Evolutionary conservation across 2,329 filamentous ascomycete genomes (phyloP).

Genomic region (Sporothrix brunneoviolacea): DNA sequence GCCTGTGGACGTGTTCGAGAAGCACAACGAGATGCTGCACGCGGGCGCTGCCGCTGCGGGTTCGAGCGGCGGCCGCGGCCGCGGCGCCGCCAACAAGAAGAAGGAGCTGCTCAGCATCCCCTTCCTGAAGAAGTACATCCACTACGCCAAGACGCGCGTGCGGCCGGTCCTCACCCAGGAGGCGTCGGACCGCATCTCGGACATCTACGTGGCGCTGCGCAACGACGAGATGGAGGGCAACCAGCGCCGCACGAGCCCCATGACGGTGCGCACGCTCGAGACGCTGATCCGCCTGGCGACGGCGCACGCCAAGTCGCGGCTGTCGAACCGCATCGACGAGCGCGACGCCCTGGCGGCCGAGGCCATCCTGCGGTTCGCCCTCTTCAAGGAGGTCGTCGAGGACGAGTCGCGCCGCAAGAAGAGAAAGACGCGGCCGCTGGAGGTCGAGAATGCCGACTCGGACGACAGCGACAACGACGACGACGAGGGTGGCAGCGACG

Average conservation of each 20-base stretch:
- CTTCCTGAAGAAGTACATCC: constrained; percentile 99
- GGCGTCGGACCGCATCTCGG: constrained; percentile 83
- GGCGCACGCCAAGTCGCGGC: constrained; percentile 85
- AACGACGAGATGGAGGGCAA: constrained; percentile 96
- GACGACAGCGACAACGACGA: constrained; percentile 48
- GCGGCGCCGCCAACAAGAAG: constrained; percentile 66
- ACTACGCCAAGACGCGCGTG: constrained; percentile 89
- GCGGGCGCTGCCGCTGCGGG: constrained; percentile 76
- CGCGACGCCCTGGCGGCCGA: constrained; percentile 84
- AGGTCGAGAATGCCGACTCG: constrained; percentile 48
- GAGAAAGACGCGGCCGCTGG: constrained; percentile 56
- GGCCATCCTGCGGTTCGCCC: constrained; percentile 81
- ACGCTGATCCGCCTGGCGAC: constrained; percentile 97
- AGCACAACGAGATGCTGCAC: constrained; percentile 93
- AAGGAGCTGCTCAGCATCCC: constrained; percentile 89
- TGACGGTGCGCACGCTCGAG: constrained; percentile 95
- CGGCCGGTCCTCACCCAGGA: constrained; percentile 87
- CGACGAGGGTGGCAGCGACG: constrained; percentile 13
- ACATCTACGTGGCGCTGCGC: constrained; percentile 83
- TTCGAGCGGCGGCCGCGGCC: constrained; percentile 69
- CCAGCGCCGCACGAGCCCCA: constrained; percentile 84
- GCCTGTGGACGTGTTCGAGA: constrained; percentile 87
- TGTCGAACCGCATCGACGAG: constrained; percentile 84
- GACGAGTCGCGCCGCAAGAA: constrained; percentile 77
- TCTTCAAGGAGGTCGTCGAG: constrained; percentile 91